Base-by-base conservation (phyloP, 164 flowering plant species). In the Sextonia rubra region DNA sequence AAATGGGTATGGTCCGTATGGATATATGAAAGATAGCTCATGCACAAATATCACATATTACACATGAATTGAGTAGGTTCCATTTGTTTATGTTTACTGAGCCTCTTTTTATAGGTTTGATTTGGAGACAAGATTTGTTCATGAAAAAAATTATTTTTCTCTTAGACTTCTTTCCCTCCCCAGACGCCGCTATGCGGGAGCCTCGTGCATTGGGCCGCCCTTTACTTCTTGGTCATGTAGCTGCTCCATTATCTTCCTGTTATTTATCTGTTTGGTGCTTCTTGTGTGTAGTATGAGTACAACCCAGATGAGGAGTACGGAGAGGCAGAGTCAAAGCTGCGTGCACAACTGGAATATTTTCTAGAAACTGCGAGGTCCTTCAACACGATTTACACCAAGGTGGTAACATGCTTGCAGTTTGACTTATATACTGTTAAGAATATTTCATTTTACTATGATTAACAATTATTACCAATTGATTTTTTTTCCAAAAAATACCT, bases 291-390 rank as follows among this genome's bases (percentile, higher is more conserved):
- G 99, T 85, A 93, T 85, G 85, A 90, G 61, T 95, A 93, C 83
- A 93, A 91, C 76, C 99, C 98, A 47, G 94, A 95, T 79, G 99
- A 95, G 84, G 98, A 91, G 64, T 91, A 91, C 71, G 71, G 81
- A 8, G 97, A 93, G 72, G 90, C 85, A 58, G 97, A 95, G 78
- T 75, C 86, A 55, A 82, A 84, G 82, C 78, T 95, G 62, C 88
- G 93, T 62, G 84, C 73, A 24, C 91, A 90, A 83, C 75, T 95
- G 80, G 93, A 95, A 77, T 87, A 96, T 71, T 95, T 95, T 80
- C 83, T 95, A 60, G 94, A 95, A 83, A 95, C 99, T 73, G 99
- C 98, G 63, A 91, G 89, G 82, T 79, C 93, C 32, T 95, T 95
- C 77, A 93, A 92, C 76, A 74, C 80, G 65, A 91, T 95, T 75